phyloP scores from a whole-genome alignment of 1,139 yeast genomes.

The Suhomyces guaymorum region DNA sequence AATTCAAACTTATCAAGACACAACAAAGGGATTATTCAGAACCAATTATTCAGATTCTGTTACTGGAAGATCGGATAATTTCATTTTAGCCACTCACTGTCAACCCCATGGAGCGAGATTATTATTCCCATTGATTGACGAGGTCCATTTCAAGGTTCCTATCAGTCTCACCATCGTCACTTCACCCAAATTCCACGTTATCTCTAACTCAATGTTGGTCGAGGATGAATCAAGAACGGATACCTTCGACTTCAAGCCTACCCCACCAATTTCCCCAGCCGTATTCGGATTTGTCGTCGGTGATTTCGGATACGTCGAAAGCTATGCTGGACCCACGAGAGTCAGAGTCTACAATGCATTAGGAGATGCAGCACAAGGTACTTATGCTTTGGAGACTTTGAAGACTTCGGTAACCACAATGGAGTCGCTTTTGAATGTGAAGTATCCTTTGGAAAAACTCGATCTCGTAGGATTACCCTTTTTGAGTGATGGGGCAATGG shows the following conservation, averaged over 20 bases:
- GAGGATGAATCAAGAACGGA: slow-evolving; percentile 24
- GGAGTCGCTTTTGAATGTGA: slow-evolving; percentile 40
- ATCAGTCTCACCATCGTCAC: slow-evolving; percentile 51
- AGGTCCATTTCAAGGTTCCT: slow-evolving; percentile 53
- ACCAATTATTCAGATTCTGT: slow-evolving; percentile 57
- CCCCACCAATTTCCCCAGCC: slow-evolving; percentile 62
- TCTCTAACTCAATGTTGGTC: slow-evolving; percentile 48
- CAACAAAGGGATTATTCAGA: slow-evolving; percentile 66
- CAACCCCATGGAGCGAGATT: slow-evolving; percentile 65
- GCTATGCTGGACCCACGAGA: slow-evolving; percentile 23
- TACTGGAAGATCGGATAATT: slow-evolving; percentile 48
- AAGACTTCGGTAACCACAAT: slow-evolving; percentile 48
- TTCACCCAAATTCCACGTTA: slow-evolving; percentile 44
- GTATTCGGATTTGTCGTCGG: slow-evolving; percentile 69
- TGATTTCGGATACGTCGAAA: slow-evolving; percentile 51
- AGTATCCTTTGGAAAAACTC: slow-evolving; percentile 60
- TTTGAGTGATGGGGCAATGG: slow-evolving; percentile 76
- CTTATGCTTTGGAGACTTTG: slow-evolving; percentile 46
- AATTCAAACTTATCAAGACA: slow-evolving; percentile 56
- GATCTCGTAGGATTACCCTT: slow-evolving; percentile 70
- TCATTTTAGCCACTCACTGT: slow-evolving; percentile 64
- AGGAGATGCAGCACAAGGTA: slow-evolving; percentile 50
- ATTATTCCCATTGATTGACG: slow-evolving; percentile 69
- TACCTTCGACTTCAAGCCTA: slow-evolving; percentile 45
- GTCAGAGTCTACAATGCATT: slow-evolving; percentile 56